A percentile compares a stretch with the other conserved stretches of the same genome.
Conservation (phyloP, 768 basidiomycete species). For the Boletellus emodensis region DNA sequence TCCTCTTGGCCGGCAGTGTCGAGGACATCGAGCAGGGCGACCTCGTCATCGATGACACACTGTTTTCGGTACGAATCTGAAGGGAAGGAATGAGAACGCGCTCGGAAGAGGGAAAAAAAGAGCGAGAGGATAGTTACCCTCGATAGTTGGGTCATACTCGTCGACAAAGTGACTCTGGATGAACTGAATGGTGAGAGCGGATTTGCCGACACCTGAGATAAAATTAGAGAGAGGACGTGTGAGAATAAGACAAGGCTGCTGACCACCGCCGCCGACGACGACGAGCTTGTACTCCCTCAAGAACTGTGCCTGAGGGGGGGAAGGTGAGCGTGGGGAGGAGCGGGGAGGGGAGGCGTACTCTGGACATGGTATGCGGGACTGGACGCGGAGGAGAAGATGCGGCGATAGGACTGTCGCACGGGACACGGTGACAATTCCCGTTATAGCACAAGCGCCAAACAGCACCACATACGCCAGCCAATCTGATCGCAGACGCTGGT, state of each 20-base stretch:
- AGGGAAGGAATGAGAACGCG: background rate
- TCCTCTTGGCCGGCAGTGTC: conserved; percentile 99
- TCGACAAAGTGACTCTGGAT: conserved; percentile 94
- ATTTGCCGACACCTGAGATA: conserved; percentile 57
- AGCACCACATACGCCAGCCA: conserved; percentile 18
- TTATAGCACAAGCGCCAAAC: conserved; percentile 28
- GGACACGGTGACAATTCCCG: conserved; percentile 4
- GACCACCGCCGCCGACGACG: conserved; percentile 96
- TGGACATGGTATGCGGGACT: conserved; percentile 24
- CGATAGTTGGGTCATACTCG: conserved; percentile 94
- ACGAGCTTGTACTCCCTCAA: conserved; percentile 98
- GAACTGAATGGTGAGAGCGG: conserved; percentile 95
- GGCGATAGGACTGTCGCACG: conserved; percentile 5
- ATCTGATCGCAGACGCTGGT: too few relatives aligned
- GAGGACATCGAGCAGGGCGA: conserved; percentile 93
- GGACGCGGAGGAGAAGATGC: background rate
- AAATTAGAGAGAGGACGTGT: background rate
- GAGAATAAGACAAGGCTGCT: conserved; percentile 35
- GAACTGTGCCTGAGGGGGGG: conserved; percentile 64
- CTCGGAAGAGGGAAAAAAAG: background rate
- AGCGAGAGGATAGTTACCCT: conserved; percentile 47
- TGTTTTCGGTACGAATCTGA: conserved; percentile 96
- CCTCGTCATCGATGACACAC: conserved; percentile 96
- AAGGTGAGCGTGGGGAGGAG: conserved; percentile 1
- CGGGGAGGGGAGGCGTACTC: conserved; percentile 14